Evolutionary conservation across 495 filamentous ascomycete genomes (phyloP).

Genomic region (Melanomma pulvis-pyrius): DNA sequence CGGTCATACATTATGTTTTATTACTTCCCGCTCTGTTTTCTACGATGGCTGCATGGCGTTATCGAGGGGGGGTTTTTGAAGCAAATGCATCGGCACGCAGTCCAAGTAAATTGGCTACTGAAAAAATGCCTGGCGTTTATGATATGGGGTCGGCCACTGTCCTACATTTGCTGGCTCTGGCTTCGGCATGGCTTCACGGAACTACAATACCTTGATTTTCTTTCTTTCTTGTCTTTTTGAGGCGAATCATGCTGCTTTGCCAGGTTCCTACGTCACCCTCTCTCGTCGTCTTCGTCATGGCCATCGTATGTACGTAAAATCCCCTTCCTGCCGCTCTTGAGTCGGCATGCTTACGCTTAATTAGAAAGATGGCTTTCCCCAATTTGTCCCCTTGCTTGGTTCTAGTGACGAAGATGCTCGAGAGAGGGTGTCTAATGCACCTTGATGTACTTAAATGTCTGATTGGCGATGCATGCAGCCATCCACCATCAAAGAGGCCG

Average conservation of each 20-base stretch:
- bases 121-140: constrained; percentile 34
- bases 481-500: constrained; percentile 19
- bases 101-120: constrained; percentile 27
- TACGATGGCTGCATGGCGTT: constrained; percentile 40
- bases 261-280: constrained; percentile 31
- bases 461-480: not conserved
- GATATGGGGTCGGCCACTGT: constrained; percentile 26
- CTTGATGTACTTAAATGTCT: constrained; percentile 27
- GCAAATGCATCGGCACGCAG: constrained; percentile 40
- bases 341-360: constrained; percentile 40
- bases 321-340: constrained; percentile 41
- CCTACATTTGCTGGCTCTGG: constrained; percentile 22
- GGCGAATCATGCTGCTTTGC: constrained; percentile 33
- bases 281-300: constrained; percentile 44
- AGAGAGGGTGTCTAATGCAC: constrained; percentile 21
- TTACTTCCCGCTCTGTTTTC: constrained; percentile 12
- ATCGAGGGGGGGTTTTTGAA: constrained; percentile 10
- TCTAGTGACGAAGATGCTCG: constrained; percentile 38
- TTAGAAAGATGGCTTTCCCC: constrained; percentile 38
- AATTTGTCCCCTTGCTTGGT: constrained; percentile 24
- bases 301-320: constrained; percentile 48
- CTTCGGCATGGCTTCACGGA: constrained; percentile 31
- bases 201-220: constrained; percentile 33
- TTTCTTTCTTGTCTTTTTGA: constrained; percentile 20
- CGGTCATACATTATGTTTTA: constrained; percentile 26